phyloP scores from a whole-genome alignment of 75 land plant species.

The Pinus taeda region DNA sequence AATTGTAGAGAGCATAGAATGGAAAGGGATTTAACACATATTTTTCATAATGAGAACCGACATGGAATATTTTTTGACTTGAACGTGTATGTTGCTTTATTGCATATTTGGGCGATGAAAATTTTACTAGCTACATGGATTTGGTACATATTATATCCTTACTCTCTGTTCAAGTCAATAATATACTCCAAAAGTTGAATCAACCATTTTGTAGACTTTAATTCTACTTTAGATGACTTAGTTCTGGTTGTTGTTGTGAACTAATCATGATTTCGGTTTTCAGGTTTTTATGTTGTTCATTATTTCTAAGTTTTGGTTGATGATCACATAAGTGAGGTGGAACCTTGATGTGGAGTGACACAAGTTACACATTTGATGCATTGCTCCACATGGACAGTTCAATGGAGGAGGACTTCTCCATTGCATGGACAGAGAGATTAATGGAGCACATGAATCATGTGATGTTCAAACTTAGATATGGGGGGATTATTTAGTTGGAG shows the following conservation, averaged over 20 bases:
- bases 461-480: conserved; percentile 10
- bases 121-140: conserved; percentile 99
- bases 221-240: neutral
- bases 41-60: too few species aligned
- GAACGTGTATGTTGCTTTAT: neutral
- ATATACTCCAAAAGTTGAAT: neutral
- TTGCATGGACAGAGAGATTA: conserved; percentile 11
- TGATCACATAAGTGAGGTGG: conserved; percentile 9
- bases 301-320: conserved; percentile 7
- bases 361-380: conserved; percentile 11
- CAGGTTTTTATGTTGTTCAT: neutral
- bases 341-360: conserved; percentile 15
- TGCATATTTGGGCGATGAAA: conserved; percentile 81
- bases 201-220: neutral
- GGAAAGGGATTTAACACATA: too few species aligned
- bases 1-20: too few species aligned
- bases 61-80: too few species aligned
- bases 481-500: conserved; percentile 14
- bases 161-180: conserved; percentile 7
- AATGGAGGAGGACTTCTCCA: conserved; percentile 9
- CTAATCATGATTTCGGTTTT: conserved; percentile 3
- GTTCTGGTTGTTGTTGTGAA: neutral
- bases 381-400: conserved; percentile 15
- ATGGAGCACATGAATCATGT: conserved; percentile 10
- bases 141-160: conserved; percentile 65